Evolutionary conservation across 208 protist genomes (phyloP), one percentile per base, ranked within the genome.

Genomic region (Leishmania turanica): DNA sequence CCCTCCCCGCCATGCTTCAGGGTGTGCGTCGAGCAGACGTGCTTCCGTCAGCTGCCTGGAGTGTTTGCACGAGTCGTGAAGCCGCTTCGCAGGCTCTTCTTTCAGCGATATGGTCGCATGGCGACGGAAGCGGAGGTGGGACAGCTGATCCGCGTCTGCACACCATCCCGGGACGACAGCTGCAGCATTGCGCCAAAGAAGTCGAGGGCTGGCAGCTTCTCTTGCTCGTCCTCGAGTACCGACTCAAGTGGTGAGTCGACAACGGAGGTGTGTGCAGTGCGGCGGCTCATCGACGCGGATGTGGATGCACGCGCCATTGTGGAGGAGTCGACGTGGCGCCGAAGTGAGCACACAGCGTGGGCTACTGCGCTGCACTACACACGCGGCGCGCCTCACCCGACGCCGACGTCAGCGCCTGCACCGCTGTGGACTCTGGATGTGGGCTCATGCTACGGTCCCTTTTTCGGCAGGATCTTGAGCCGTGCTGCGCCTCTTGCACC

Each of bases 371-470:
- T 77, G 70, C 65, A 74, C 34, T 79, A 79, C 77, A 75, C 71
- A 13, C 54, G 56, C n/a, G 62, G 60, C 19, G n/a, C 37, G 6
- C 11, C 3, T 58, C 37, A 49, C 56, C 8, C 31, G 13, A 31
- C 66, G 11, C 15, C 47, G 45, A 69, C 56, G 64, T 37, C 77
- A 24, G 34, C 21, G 17, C 51, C 78, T 9, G 77, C 89, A 19
- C 82, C 89, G 56, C 78, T 98, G 47, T 80, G 72, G 27, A 87
- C 92, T 37, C 77, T 98, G 42, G 95, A 98, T 68, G 88, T 98
- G 13, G 95, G 95, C 9, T 91, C 88, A 24, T 98, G 95, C 87
- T 98, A 98, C 79, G 92, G 91, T 27, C 93, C 95, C 8, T 96
- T 98, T 78, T 69, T 62, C 1, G 88, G 88, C 19, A 81, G 75